Evolutionary conservation across 768 basidiomycete genomes (phyloP).

Genomic region (Cyathus striatus): DNA sequence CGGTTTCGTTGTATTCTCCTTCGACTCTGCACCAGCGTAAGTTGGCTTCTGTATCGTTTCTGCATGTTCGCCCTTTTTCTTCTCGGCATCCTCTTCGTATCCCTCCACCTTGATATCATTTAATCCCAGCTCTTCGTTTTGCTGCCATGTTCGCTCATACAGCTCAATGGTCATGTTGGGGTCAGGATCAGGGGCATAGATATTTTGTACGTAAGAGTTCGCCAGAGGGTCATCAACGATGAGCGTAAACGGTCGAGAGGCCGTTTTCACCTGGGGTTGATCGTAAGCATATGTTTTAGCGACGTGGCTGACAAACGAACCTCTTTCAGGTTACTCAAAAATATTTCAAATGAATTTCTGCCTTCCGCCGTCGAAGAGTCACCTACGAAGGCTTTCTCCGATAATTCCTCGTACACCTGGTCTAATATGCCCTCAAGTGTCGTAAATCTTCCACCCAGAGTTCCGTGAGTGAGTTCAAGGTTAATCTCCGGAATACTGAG

Average conservation of each 20-base stretch:
- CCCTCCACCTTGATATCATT: constrained; percentile 86
- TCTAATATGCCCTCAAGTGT: too few relatives aligned
- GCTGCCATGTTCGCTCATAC: constrained; percentile 83
- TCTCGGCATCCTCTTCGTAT: constrained; percentile 39
- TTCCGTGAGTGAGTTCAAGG: too few relatives aligned
- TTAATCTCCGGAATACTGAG: too few relatives aligned
- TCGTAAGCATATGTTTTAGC: background rate
- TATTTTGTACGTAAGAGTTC: constrained; percentile 92
- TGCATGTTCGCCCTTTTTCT: background rate
- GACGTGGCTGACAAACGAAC: constrained; percentile 30
- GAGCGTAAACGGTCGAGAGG: constrained; percentile 77
- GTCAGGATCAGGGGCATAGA: constrained; percentile 97
- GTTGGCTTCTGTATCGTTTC: too few relatives aligned
- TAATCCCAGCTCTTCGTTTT: constrained; percentile 93
- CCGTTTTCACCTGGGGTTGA: constrained; percentile 63
- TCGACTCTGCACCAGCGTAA: too few relatives aligned
- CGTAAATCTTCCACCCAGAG: too few relatives aligned
- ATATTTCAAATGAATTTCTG: constrained; percentile 61
- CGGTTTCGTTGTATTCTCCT: too few relatives aligned
- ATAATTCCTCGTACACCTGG: too few relatives aligned
- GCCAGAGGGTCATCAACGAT: constrained; percentile 94
- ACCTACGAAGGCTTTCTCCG: too few relatives aligned
- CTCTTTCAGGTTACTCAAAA: constrained; percentile 73
- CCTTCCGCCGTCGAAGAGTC: constrained; percentile 52
- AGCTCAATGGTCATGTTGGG: constrained; percentile 83